Conservation (phyloP, 2,329 filamentous ascomycete genomes). For the Fusarium denticulatum region DNA sequence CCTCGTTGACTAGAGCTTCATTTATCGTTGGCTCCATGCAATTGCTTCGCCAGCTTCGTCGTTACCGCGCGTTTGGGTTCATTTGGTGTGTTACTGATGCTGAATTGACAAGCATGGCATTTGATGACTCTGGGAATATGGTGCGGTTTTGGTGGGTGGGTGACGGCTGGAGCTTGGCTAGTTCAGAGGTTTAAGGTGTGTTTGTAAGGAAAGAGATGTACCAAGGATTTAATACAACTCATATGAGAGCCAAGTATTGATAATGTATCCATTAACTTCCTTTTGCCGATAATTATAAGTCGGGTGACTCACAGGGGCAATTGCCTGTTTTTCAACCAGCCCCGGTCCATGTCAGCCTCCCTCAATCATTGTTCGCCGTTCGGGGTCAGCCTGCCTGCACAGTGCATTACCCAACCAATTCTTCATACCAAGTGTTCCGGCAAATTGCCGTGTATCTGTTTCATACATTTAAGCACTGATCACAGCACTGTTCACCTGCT, state of each 20-base stretch:
- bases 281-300: too few relatives aligned
- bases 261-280: too few relatives aligned
- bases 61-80: not conserved
- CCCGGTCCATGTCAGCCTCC: too few relatives aligned
- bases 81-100: not conserved
- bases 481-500: not conserved
- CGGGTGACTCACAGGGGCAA: too few relatives aligned
- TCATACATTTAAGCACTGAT: not conserved
- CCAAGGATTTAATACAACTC: not conserved
- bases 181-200: not conserved
- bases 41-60: not conserved
- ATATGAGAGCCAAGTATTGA: not conserved
- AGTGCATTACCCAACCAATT: rapidly evolving
- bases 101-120: not conserved
- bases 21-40: not conserved
- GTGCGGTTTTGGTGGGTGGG: not conserved
- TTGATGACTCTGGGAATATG: not conserved
- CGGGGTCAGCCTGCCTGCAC: rapidly evolving
- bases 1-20: not conserved
- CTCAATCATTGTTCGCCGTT: too few relatives aligned
- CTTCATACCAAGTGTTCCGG: rapidly evolving
- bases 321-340: too few relatives aligned
- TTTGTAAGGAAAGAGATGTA: too few relatives aligned
- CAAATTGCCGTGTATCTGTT: rapidly evolving
- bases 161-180: too few relatives aligned